phyloP scores from a whole-genome alignment of 805 yeast species.

The Kuraishia capsulata region DNA sequence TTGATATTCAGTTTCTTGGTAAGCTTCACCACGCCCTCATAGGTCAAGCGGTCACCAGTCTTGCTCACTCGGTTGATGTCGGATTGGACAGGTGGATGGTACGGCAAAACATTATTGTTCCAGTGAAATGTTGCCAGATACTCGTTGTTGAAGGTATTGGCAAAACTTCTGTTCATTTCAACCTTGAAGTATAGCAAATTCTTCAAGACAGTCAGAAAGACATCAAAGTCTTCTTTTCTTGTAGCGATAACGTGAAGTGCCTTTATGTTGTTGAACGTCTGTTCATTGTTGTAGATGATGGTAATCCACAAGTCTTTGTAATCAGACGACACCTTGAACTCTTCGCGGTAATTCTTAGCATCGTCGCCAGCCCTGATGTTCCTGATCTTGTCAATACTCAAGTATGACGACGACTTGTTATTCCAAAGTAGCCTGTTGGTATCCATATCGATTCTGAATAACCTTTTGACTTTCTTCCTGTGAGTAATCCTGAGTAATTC shows the following conservation, averaged over 20 bases:
- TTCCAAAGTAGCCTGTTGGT: slow-evolving; percentile 52
- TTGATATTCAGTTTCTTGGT: slow-evolving; percentile 65
- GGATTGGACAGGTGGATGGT: background rate
- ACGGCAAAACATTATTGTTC: slow-evolving; percentile 32
- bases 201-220: slow-evolving; percentile 44
- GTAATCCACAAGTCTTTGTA: slow-evolving; percentile 70
- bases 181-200: slow-evolving; percentile 48
- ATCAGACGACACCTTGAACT: slow-evolving; percentile 63
- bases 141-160: slow-evolving; percentile 32
- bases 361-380: slow-evolving; percentile 55
- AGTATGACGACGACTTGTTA: slow-evolving; percentile 30
- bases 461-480: slow-evolving; percentile 52
- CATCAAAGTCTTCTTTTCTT: slow-evolving; percentile 38
- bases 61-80: background rate
- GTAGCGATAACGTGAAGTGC: slow-evolving; percentile 73
- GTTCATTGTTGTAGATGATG: slow-evolving; percentile 55
- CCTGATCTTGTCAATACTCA: slow-evolving; percentile 55
- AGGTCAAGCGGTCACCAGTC: slow-evolving; percentile 34
- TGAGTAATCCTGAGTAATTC: slow-evolving; percentile 62
- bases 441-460: slow-evolving; percentile 46
- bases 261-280: slow-evolving; percentile 54
- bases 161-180: slow-evolving; percentile 53
- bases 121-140: slow-evolving; percentile 48
- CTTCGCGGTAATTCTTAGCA: slow-evolving; percentile 82
- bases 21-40: slow-evolving; percentile 59